Evolutionary conservation across 2,329 filamentous ascomycete species (phyloP), one percentile per base, ranked within the genome.

Genomic region (Colletotrichum tofieldiae): DNA sequence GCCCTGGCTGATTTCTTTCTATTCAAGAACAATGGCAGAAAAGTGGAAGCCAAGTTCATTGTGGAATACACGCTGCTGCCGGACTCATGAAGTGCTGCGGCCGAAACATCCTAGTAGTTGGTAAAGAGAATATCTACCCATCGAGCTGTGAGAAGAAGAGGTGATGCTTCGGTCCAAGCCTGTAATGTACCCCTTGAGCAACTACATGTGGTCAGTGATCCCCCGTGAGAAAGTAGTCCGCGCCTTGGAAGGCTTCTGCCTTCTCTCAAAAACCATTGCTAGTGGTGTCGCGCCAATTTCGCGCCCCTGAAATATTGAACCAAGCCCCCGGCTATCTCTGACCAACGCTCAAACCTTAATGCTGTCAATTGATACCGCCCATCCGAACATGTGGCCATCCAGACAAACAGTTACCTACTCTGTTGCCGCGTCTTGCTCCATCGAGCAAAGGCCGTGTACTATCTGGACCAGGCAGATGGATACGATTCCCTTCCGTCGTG

Each of bases 351-450:
- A 49, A 49, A 16, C 45, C n/a, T 45, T 20, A 8, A 8, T 23
- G 3, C 8, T 11, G 12, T 23, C 45, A n/a, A 23, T 49, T n/a
- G 45, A 49, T 20, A 12, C 43, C n/a, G 45, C 45, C 45, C 45
- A 49, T 49, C 45, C 45, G 43, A 43, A 65, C 37, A 43, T 58
- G 55, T 32, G 37, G 55, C 20, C 35, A 37, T 29, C 26, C 37
- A 23, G 11, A 7, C 7, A 0, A 18, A 9, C 23, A 3, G n/a
- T 16, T 29, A 58, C n/a, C n/a, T 58, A 29, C 23, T 58, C 7
- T 55, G 9, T 20, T n/a, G 32, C n/a, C 52, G 39, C 18, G 29
- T 37, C 6, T 14, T 39, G 3, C 29, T 55, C 16, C 51, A 20
- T 6, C 51, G 35, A 20, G 51, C 51, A 18, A 6, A 20, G 26